phyloP scores from a whole-genome alignment of 768 basidiomycete species.

The Rubroboletus pulcherrimus region DNA sequence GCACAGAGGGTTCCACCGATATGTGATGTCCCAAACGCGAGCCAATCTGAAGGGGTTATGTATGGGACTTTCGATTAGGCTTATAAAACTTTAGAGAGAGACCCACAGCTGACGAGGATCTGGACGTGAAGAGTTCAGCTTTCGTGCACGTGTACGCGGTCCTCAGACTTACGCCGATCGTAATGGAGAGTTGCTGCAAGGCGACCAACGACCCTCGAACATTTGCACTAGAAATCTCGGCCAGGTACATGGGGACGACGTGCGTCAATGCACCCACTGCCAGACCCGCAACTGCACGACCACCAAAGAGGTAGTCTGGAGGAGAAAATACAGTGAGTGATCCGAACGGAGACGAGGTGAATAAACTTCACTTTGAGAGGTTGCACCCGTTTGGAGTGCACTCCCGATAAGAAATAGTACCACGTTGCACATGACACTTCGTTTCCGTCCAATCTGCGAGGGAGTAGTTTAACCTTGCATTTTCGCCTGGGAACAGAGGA shows the following conservation, averaged over 20 bases:
- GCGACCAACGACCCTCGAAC: conserved; percentile 36
- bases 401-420: conserved; percentile 30
- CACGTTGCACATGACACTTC: conserved; percentile 27
- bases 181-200: conserved; percentile 35
- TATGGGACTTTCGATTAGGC: background rate
- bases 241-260: conserved; percentile 33
- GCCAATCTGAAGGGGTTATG: conserved; percentile 23
- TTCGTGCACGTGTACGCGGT: background rate
- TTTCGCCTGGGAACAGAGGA: background rate
- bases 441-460: conserved; percentile 27
- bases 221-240: conserved; percentile 38
- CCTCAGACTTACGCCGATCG: conserved; percentile 29
- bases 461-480: background rate
- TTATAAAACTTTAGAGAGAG: background rate
- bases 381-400: conserved; percentile 31
- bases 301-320: conserved; percentile 26
- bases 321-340: background rate
- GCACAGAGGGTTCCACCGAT: conserved; percentile 33
- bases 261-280: conserved; percentile 22
- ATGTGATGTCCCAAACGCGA: conserved; percentile 31
- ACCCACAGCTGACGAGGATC: conserved; percentile 33
- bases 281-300: conserved; percentile 25
- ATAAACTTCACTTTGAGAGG: conserved; percentile 13
- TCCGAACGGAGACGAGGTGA: background rate
- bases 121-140: conserved; percentile 1